Evolutionary conservation across 768 basidiomycete species (phyloP), one percentile per base, ranked within the genome.

Genomic region (Lactarius hatsudake): DNA sequence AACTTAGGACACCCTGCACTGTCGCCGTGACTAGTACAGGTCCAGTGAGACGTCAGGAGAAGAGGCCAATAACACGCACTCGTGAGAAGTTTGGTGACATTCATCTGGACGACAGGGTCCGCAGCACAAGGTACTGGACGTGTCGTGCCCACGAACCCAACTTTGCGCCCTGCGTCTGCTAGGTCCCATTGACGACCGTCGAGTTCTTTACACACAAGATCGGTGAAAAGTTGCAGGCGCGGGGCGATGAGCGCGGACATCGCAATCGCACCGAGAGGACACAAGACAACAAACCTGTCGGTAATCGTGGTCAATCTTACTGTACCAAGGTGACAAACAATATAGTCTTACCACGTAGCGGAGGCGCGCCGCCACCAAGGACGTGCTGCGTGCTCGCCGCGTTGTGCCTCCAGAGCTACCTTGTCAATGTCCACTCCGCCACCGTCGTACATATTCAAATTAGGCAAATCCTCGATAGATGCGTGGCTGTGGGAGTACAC

Each of bases 341-440:
- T 36, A 51, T 78, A 51, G 12, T 77, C 85, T 71, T 69, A 91
- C 92, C 91, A 93, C 78, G 80, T 82, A 0, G 89, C 81, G 0
- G 90, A 91, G 3, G 91, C 89, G 51, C 83, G 79, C 77, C 80
- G 90, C 84, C 88, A 92, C 90, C 91, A 93, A 3, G 90, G 87
- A 56, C 82, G 78, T 3, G 48, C 69, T 62, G 48, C 61, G 59
- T 59, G 65, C 43, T 71, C 72, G 38, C 60, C 42, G 12, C 66
- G 69, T 43, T 71, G 68, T 26, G 71, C 67, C n/a, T 74, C 66
- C 59, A 73, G 66, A 42, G 74, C 69, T 62, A 68, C 63, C 23
- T 64, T 59, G 59, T 70, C 63, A 63, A 71, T 53, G 28, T 62
- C 55, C 42, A 68, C 48, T 18, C 69, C 73, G 12, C 30, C 69